These are phyloP conservation scores for Acacia confusa DNA, from an alignment of 306 rosid genomes.

Conservation along the genomic window DNA sequence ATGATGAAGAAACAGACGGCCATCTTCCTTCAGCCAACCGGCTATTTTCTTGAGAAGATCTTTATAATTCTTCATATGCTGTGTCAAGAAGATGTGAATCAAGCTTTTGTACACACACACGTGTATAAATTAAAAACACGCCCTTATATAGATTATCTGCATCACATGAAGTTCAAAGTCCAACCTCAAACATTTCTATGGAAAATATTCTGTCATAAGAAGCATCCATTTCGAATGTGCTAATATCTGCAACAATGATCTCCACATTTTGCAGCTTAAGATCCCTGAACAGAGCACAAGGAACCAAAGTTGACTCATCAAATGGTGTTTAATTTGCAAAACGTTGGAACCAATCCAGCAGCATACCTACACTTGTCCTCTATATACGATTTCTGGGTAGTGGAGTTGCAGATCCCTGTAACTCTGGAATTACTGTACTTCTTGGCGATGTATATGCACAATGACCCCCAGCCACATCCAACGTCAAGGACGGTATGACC, in stretches of 20 bases:
- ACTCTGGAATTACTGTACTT: slow-evolving; percentile 69
- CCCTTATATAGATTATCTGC: not conserved
- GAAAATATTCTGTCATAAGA: slow-evolving; percentile 82
- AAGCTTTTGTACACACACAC: not conserved
- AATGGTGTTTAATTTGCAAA: slow-evolving; percentile 8
- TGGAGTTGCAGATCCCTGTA: slow-evolving; percentile 87
- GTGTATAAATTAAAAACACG: not conserved
- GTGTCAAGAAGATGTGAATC: slow-evolving; percentile 26
- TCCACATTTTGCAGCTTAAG: slow-evolving; percentile 65
- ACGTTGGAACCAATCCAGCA: not conserved
- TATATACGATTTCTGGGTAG: slow-evolving; percentile 70
- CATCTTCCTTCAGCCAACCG: slow-evolving; percentile 78
- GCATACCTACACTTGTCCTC: slow-evolving; percentile 65
- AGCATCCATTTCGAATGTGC: slow-evolving; percentile 76
- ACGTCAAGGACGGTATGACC: slow-evolving; percentile 81
- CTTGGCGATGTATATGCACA: slow-evolving; percentile 68
- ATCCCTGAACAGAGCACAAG: slow-evolving; percentile 49
- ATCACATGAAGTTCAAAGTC: not conserved
- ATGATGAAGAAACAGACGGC: slow-evolving; percentile 73
- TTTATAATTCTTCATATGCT: slow-evolving; percentile 97
- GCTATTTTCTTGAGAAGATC: slow-evolving; percentile 90
- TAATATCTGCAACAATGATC: slow-evolving; percentile 77
- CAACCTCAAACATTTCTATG: slow-evolving; percentile 92
- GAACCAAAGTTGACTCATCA: slow-evolving; percentile 25
- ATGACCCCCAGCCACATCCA: slow-evolving; percentile 97